Evolutionary conservation across 2,329 filamentous ascomycete genomes (phyloP), one percentile per base, ranked within the genome.

Genomic region (Apiospora aurea): DNA sequence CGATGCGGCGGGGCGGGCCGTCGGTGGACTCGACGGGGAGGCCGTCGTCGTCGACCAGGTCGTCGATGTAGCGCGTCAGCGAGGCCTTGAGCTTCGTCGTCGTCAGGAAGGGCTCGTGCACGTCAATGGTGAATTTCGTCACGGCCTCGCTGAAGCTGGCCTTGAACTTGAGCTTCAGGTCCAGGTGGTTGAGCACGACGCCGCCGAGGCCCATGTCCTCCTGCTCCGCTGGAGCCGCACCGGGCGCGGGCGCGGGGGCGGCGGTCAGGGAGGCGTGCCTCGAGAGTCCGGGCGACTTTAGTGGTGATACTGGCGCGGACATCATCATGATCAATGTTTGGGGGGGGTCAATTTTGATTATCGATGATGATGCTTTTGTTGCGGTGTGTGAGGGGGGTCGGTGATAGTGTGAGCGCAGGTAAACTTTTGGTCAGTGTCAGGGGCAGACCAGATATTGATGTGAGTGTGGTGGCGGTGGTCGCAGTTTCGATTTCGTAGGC

Each of bases 81-180:
- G 69, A 70, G 5, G 69, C 69, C 69, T 70, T 70, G 49, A 70
- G 69, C 41, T 49, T 66, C 1, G 69, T 64, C 0, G 69, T 47
- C 5, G n/a, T 34, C 38, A 70, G 41, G 53, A 70, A 70, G 13
- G 53, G 26, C 38, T 70, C 69, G 69, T 70, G 38, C 14, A 70
- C 69, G 53, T 61, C 43, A 34, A 70, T 66, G 53, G 26, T 38
- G 57, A 70, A 70, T 16, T 49, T 47, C 11, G 51, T 13, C 69
- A 70, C 53, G 26, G 41, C 69, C 26, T 70, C 69, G 53, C 53
- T 70, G 69, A 70, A 66, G 41, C n/a, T 70, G 18, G 69, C 69
- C 43, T 49, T 34, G 41, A 70, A 70, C 44, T 66, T 70, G 13
- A 70, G 53, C 53, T 70, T 70, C 13, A 70, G 46, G 69, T 70